These are phyloP conservation scores for Ceriops decandra DNA, from an alignment of 345 rosid genomes.

Conservation along the genomic window DNA sequence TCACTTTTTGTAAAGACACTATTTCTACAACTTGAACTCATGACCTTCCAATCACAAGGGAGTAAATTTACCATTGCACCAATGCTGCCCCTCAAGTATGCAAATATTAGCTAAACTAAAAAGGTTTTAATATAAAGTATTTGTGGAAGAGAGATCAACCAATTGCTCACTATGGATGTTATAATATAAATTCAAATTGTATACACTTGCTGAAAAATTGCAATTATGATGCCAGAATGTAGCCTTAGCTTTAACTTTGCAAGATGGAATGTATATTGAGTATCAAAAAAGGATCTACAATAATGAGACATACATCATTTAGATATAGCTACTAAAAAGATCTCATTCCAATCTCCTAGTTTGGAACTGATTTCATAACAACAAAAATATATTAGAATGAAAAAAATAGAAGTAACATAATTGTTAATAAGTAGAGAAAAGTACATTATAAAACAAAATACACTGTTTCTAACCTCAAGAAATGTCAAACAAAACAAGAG, in stretches of 20 bases:
- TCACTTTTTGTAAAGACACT: too few species aligned
- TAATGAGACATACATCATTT: conserved; percentile 19
- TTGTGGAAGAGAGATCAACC: not conserved
- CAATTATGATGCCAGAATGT: conserved; percentile 78
- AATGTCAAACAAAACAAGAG: too few species aligned
- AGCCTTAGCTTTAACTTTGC: conserved; percentile 77
- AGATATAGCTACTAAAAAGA: not conserved
- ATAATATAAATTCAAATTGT: conserved; percentile 2
- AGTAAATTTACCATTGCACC: too few species aligned
- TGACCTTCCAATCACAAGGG: too few species aligned
- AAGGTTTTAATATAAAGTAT: not conserved
- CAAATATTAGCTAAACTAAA: conserved; percentile 3
- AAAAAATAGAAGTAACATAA: not conserved
- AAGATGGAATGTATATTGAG: conserved; percentile 69
- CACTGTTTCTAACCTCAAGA: too few species aligned
- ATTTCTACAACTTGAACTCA: too few species aligned
- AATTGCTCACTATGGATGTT: not conserved
- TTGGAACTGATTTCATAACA: not conserved
- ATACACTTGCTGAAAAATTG: conserved; percentile 71
- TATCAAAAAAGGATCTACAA: conserved; percentile 83
- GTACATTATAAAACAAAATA: not conserved
- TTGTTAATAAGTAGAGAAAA: not conserved
- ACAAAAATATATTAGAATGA: not conserved
- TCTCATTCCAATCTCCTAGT: not conserved
- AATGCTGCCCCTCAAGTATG: not conserved